Evolutionary conservation across 371 early-diverging fungal species (phyloP).

Genomic region (Mucor velutinosus): DNA sequence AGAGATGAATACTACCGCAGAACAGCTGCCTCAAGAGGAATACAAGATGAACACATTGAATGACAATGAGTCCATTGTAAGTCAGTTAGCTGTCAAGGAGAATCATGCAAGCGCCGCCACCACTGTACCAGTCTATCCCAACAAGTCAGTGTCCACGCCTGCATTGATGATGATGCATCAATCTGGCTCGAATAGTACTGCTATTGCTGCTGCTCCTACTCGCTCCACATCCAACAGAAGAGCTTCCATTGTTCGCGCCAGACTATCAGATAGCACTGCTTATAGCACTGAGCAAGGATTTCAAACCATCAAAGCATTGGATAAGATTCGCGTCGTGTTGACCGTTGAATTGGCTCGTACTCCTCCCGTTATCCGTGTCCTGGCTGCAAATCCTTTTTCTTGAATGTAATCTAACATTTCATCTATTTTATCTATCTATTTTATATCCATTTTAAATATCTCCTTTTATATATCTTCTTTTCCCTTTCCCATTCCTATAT

Average conservation of each 20-base stretch:
- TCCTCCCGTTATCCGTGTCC: conserved; percentile 71
- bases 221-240: conserved; percentile 30
- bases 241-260: conserved; percentile 41
- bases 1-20: conserved; percentile 27
- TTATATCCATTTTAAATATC: not conserved
- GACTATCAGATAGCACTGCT: conserved; percentile 42
- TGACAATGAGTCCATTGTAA: conserved; percentile 10
- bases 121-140: not conserved
- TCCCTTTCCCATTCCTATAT: not conserved
- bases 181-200: conserved; percentile 8
- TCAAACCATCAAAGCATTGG: conserved; percentile 67
- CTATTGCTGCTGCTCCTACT: not conserved
- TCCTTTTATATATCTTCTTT: not conserved
- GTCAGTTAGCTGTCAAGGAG: conserved; percentile 5
- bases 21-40: conserved; percentile 10
- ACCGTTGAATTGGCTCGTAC: conserved; percentile 63
- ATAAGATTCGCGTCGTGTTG: conserved; percentile 61
- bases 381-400: conserved; percentile 66
- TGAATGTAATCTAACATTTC: conserved; percentile 17
- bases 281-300: conserved; percentile 45
- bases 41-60: conserved; percentile 9
- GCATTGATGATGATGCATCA: conserved; percentile 15
- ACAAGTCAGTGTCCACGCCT: conserved; percentile 23
- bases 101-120: not conserved
- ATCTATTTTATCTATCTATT: not conserved